Conservation (phyloP, 2,329 filamentous ascomycete genomes). For the Epichloe bromicola region DNA sequence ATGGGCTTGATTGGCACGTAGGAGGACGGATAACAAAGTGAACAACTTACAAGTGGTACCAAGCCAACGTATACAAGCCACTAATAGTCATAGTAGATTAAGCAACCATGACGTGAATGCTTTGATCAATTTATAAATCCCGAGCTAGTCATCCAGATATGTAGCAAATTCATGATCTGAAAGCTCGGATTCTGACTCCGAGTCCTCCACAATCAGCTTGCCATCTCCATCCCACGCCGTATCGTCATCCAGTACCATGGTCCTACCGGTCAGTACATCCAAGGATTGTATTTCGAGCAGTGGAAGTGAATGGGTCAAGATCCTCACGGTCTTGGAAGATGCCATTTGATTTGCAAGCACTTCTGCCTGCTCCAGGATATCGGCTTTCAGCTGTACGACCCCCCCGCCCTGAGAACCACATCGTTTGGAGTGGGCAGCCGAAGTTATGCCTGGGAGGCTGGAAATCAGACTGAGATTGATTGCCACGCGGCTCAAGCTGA, state of each 20-base stretch:
- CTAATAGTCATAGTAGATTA: no score
- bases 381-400: constrained; percentile 7
- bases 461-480: no score
- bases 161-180: constrained; percentile 5
- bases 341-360: constrained; percentile 7
- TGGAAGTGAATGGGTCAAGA: constrained; percentile 9
- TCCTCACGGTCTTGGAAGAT: constrained; percentile 8
- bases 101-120: no score
- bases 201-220: constrained; percentile 5
- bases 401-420: no score
- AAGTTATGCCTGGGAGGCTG: no score
- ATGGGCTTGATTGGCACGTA: no score
- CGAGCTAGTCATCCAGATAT: not conserved
- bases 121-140: no score
- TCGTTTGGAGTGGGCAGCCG: no score
- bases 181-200: constrained; percentile 8
- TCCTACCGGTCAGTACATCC: constrained; percentile 10
- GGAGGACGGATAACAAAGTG: no score
- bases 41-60: no score
- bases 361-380: constrained; percentile 8
- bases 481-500: no score
- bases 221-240: constrained; percentile 11
- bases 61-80: no score
- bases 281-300: constrained; percentile 7
- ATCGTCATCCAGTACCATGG: constrained; percentile 8